Evolutionary conservation across 208 protist genomes (phyloP), one percentile per base, ranked within the genome.

Genomic region (Kentomonas sorsogonicus): DNA sequence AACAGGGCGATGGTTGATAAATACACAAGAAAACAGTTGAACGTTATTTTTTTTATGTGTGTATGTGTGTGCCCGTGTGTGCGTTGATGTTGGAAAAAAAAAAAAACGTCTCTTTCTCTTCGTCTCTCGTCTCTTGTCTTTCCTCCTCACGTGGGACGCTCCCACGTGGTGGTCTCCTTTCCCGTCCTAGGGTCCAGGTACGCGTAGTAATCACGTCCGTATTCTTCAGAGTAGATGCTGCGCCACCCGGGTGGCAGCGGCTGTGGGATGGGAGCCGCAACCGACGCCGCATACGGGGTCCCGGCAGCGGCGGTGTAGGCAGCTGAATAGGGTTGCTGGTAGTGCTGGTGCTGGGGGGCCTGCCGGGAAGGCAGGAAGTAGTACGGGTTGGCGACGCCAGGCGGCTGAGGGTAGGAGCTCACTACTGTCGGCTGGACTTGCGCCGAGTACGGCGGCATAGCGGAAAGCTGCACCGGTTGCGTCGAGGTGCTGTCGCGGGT

Each of bases 131-230:
- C n/a, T n/a, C n/a, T n/a, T n/a, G n/a, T n/a, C n/a, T n/a, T n/a
- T n/a, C n/a, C n/a, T 48, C 20, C 53, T 29, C 31, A 15, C 2
- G 18, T 5, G 4, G 74, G 70, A 18, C 76, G 55, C 23, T 67
- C 66, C 86, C 86, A 93, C 45, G 79, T 83, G 4, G 86, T 88
- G 3, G 53, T 66, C 40, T 93, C 77, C 15, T 60, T 48, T 1
- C 86, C 82, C 0, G 79, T 84, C 7, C 34, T 26, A 0, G 81
- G 70, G 31, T 89, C 54, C 25, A 60, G 69, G 46, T 82, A 81
- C 38, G 69, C 86, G 63, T 89, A 93, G 67, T 93, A 93, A 15
- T 60, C 61, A 40, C 77, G 66, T 52, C 82, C 41, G 53, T 89
- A 85, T 48, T 89, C 74, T 33, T 78, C 62, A 3, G 86, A 93